These are phyloP conservation scores for Ballota nigra DNA, from an alignment of 257 asterid species.

Conservation along the genomic window DNA sequence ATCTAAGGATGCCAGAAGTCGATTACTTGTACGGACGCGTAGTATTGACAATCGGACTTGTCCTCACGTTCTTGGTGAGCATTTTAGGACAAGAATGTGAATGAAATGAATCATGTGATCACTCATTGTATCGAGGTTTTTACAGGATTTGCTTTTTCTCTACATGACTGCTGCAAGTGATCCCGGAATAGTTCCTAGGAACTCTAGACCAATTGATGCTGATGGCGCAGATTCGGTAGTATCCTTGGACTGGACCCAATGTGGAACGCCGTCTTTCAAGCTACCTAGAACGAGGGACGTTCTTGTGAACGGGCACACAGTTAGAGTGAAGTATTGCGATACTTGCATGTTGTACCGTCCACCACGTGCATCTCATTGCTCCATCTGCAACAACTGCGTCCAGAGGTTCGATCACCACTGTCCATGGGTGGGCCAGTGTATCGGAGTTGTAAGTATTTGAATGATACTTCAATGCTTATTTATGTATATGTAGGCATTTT, in stretches of 20 bases:
- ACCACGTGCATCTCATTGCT: slow-evolving; percentile 96
- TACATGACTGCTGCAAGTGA: slow-evolving; percentile 71
- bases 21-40: slow-evolving; percentile 43
- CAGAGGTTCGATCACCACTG: slow-evolving; percentile 98
- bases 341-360: slow-evolving; percentile 89
- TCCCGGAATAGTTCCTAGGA: slow-evolving; percentile 86
- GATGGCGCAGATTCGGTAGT: slow-evolving; percentile 36
- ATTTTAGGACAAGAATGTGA: background rate
- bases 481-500: background rate
- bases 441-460: slow-evolving; percentile 61
- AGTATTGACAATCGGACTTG: slow-evolving; percentile 47
- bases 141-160: slow-evolving; percentile 74
- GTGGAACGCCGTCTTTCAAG: slow-evolving; percentile 43
- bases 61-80: slow-evolving; percentile 66
- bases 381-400: slow-evolving; percentile 93
- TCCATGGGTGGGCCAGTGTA: slow-evolving; percentile 98
- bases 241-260: slow-evolving; percentile 63
- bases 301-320: slow-evolving; percentile 54
- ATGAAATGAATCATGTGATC: background rate
- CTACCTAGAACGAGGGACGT: slow-evolving; percentile 77
- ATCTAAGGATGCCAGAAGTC: slow-evolving; percentile 37
- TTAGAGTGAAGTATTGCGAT: slow-evolving; percentile 79
- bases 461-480: background rate
- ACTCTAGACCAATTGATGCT: slow-evolving; percentile 52
- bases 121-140: slow-evolving; percentile 1